Base-by-base conservation (phyloP, 306 rosid species). In the Sphenostylis stenocarpa region DNA sequence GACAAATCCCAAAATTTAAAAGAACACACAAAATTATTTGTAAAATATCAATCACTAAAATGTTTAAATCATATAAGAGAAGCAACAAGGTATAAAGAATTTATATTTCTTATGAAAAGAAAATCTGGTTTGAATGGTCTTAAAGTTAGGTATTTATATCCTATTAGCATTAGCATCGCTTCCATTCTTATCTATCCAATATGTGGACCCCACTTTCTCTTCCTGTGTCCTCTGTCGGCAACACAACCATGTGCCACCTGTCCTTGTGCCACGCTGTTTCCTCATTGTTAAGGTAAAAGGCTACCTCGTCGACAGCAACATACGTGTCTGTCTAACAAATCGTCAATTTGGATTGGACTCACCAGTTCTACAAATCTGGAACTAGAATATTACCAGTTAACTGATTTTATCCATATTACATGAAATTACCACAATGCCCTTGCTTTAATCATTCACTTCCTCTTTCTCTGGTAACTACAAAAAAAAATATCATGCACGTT, bases 221-320 rank as follows among this genome's bases (percentile, higher is more conserved):
- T 16, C 0, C 13, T 0, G 19, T 62, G 61, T 48, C 69, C 21
- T 3, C 81, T 81, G 85, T 81, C 81, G 85, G 92, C 70, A 70
- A 8, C 74, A 76, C 19, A 21, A 0, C 19, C 7, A 20, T 11
- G 0, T 5, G 81, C 61, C 81, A 76, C 73, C 55, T 76, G 53
- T 76, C 36, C 62, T 7, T 3, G 7, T 39, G 13, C 1, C 2
- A 4, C 0, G 17, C 11, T 28, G 10, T n/a, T 60, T 36, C 56
- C 67, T 77, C 21, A 9, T 21, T 53, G 36, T 67, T 8, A 1
- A 21, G 52, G 52, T 38, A 34, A 49, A 38, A 3, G 1, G 24
- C 5, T 11, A 5, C 14, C 66, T n/a, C 36, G 75, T 77, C n/a
- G 72, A 60, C 47, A 49, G 36, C 28, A 19, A 33, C 26, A 3